phyloP scores from a whole-genome alignment of 2,329 filamentous ascomycete genomes.

The Tricladium varicosporioides region DNA sequence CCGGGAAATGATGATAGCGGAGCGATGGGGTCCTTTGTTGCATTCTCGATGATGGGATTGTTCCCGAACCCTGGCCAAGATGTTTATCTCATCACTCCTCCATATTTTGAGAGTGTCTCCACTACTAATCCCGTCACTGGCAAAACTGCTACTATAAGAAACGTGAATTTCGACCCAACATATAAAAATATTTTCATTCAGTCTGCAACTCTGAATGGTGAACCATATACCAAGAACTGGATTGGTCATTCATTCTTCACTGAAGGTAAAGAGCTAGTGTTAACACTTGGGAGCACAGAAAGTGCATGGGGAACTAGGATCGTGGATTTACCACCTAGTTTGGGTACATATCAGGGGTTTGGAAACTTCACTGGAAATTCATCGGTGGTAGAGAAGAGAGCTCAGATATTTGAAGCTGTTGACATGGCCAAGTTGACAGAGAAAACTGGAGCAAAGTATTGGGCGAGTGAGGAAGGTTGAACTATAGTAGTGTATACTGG shows the following conservation, averaged over 20 bases:
- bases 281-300: constrained; percentile 57
- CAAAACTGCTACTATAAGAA: constrained; percentile 57
- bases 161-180: constrained; percentile 57
- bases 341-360: constrained; percentile 28
- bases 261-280: constrained; percentile 60
- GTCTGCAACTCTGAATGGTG: constrained; percentile 58
- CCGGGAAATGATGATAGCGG: constrained; percentile 71
- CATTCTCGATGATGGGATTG: constrained; percentile 36
- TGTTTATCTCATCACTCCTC: constrained; percentile 67
- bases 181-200: constrained; percentile 63
- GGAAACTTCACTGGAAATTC: constrained; percentile 18
- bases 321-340: constrained; percentile 60
- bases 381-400: constrained; percentile 16
- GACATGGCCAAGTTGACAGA: constrained; percentile 3
- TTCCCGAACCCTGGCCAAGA: constrained; percentile 69
- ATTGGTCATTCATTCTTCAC: constrained; percentile 66
- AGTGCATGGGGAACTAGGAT: constrained; percentile 61
- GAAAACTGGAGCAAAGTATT: constrained; percentile 25
- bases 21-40: constrained; percentile 48
- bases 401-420: constrained; percentile 16
- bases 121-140: constrained; percentile 56
- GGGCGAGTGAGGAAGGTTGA: constrained; percentile 19
- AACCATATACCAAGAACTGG: constrained; percentile 62
- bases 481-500: no score
- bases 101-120: constrained; percentile 60